Percentiles rank a stretch among this genome's conserved stretches.
Conservation (phyloP, 1,284 basidiomycete species). For the Rugosomyces carneus region DNA sequence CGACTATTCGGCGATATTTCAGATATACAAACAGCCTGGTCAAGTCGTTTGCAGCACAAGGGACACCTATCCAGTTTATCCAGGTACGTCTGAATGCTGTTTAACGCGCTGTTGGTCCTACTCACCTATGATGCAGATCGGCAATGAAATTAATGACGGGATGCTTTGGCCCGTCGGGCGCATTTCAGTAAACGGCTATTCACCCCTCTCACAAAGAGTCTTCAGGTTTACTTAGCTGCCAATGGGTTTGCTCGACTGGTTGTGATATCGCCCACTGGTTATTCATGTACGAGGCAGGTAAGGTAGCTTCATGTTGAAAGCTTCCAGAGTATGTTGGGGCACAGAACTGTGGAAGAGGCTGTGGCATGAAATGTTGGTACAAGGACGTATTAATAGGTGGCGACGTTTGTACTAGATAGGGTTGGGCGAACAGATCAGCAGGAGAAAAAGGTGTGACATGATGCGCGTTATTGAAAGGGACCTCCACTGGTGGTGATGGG, state of each 20-base stretch:
- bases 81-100: conserved; percentile 24
- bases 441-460: background rate
- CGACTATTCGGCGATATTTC: too few species aligned
- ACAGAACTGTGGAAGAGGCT: background rate
- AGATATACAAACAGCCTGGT: conserved; percentile 53
- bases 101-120: background rate
- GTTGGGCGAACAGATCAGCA: background rate
- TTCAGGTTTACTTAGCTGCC: conserved; percentile 52
- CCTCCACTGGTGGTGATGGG: background rate
- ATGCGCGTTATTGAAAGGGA: background rate
- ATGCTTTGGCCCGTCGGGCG: conserved; percentile 56
- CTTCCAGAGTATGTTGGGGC: background rate
- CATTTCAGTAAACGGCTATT: conserved; percentile 48
- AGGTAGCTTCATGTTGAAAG: background rate
- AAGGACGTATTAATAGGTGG: too few species aligned
- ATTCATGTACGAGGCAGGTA: background rate
- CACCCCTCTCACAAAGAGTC: conserved; percentile 42
- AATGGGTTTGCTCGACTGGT: conserved; percentile 24
- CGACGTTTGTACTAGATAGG: background rate
- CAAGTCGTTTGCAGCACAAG: conserved; percentile 42
- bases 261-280: background rate
- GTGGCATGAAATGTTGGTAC: background rate
- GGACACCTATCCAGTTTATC: conserved; percentile 50
- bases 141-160: conserved; percentile 60
- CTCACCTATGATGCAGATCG: conserved; percentile 32